Evolutionary conservation across 495 filamentous ascomycete species (phyloP), one percentile per base, ranked within the genome.

Genomic region (Tuber melanosporum): DNA sequence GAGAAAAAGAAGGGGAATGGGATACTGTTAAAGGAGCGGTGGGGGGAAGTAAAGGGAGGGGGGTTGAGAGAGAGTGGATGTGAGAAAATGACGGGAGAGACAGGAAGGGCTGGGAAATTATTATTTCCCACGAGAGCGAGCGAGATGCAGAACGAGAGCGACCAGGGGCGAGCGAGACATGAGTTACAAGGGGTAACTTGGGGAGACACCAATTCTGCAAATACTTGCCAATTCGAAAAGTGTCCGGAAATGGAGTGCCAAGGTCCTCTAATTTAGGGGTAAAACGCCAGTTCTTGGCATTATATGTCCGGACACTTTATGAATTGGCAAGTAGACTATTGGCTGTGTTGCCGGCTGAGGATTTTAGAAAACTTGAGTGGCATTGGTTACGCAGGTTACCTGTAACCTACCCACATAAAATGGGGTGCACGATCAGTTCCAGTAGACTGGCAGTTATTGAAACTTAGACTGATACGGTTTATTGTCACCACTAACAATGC

Each of bases 131-230:
- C 19, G 26, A 44, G 39, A 57, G 41, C 73, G 46, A 74, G 47
- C 32, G 62, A 77, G 69, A 46, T 52, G 22, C 46, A 46, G 66
- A 73, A 42, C n/a, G 39, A 72, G 47, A 14, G 32, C 19, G 47
- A 70, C 46, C 44, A 41, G 14, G 66, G 66, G 47, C 22, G 70
- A 52, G 44, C 49, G 41, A 43, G 77, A 73, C 73, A 66, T 47
- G 73, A 39, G 76, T 46, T 43, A 41, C 41, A 77, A 74, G 71
- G 49, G 70, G 74, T 46, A 66, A 45, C 36, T 44, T 10, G 46
- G 45, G 26, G 71, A 41, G 47, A 73, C 70, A 76, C 12, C 57
- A 66, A 66, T 36, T 26, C 26, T 17, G 57, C 39, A 41, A 41
- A 41, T 66, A 36, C 52, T n/a, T 26, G 52, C 52, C 22, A 14